Conservation (phyloP, 2,329 filamentous ascomycete species). For the Cryphonectria japonica region DNA sequence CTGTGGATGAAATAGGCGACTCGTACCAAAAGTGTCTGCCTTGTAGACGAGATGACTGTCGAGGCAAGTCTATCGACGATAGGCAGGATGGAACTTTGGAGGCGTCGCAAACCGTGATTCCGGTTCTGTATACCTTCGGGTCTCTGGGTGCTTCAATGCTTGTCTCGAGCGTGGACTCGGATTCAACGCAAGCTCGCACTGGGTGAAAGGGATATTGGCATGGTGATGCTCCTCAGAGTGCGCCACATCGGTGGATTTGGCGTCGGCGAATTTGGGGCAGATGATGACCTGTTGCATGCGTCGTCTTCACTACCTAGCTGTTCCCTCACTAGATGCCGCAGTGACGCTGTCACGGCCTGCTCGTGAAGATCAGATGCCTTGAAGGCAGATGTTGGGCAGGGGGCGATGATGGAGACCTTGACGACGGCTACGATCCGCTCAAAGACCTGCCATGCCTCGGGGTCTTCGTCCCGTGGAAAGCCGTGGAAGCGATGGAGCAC, state of each 20-base stretch:
- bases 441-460: constrained; percentile 6
- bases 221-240: not conserved
- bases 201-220: not conserved
- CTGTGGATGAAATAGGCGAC: not conserved
- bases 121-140: not conserved
- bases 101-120: not conserved
- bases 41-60: not conserved
- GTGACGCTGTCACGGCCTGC: not conserved
- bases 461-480: constrained; percentile 10
- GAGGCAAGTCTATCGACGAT: not conserved
- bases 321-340: not conserved
- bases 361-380: not conserved
- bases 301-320: not conserved
- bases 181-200: not conserved
- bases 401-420: not conserved
- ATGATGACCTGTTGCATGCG: not conserved
- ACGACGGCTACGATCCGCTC: not conserved
- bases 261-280: not conserved
- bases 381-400: not conserved
- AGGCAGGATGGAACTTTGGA: not conserved
- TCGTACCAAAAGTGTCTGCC: not conserved
- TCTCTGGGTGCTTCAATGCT: not conserved
- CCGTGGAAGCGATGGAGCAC: not conserved
- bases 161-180: not conserved
- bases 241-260: not conserved